Base-by-base conservation (phyloP, 768 basidiomycete species). In the Galerina marginata region DNA sequence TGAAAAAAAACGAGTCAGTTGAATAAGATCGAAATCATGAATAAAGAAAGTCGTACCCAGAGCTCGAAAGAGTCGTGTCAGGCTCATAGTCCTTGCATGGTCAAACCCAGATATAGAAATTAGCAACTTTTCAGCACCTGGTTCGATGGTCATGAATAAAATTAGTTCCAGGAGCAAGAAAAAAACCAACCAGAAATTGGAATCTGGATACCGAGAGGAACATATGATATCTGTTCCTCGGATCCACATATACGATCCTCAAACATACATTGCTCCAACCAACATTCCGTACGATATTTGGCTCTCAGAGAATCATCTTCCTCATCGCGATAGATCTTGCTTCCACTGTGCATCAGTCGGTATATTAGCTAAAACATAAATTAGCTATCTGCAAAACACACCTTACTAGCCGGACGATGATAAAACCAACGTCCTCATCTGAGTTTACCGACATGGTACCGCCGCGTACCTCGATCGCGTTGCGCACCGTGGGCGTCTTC, bases 281-380 rank as follows among this genome's bases (percentile, higher is more conserved):
- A 98, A 70, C 93, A 96, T 72, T 97, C 95, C 0, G 95, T 96
- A 45, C 95, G 85, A 67, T 87, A 93, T 65, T 86, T 88, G 3
- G 65, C 56, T 47, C 83, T 80, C 62, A 79, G 66, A 0, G 38
- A 10, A 6, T 76, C 72, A 54, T 87, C 85, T 5, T 72, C 68
- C 68, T 92, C 90, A 36, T 83, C 80, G 2, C 73, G 75, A 64
- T 81, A 91, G n/a, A 91, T 63, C 62, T 85, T 86, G 65, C 88
- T 91, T 26, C 90, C 91, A 66, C 91, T 93, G 26, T 7, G 7
- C 20, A 48, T 38, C 46, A 51, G n/a, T 37, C 42, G 6, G 52
- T 15, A 49, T n/a, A 12, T 68, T 39, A 67, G 49, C 2, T 54
- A 33, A 20, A 26, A 58, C 15, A 56, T 9, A 44, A 42, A 43